phyloP scores from a whole-genome alignment of 768 basidiomycete genomes.

The Leucosporidium yakuticum region DNA sequence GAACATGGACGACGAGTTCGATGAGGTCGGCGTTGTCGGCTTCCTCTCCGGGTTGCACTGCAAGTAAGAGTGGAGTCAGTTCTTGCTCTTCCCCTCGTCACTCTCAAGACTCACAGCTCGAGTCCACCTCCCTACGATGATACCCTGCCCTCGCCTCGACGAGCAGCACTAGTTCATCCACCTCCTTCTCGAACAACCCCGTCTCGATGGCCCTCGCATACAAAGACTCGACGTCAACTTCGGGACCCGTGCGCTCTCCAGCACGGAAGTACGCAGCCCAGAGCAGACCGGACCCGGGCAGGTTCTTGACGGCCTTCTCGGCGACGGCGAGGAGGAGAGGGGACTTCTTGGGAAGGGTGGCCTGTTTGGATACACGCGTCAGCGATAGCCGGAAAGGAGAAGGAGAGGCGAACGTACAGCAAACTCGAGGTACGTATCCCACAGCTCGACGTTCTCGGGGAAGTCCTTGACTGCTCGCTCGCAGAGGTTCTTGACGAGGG shows the following conservation, averaged over 20 bases:
- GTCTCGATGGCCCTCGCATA: constrained; percentile 24
- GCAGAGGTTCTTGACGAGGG: constrained; percentile 34
- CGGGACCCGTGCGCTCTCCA: not conserved
- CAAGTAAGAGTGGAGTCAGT: not conserved
- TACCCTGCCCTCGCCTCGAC: constrained; percentile 52
- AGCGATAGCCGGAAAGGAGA: not conserved
- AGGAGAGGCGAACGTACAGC: constrained; percentile 48
- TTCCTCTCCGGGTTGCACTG: not conserved
- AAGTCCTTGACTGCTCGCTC: constrained; percentile 33
- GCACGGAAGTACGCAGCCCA: constrained; percentile 8
- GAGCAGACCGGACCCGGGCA: constrained; percentile 7
- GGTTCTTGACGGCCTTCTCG: constrained; percentile 18
- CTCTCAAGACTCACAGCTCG: not conserved
- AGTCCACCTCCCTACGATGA: constrained; percentile 26
- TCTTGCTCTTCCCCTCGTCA: too few species aligned
- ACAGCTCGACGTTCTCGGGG: constrained; percentile 42
- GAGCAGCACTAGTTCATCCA: constrained; percentile 61
- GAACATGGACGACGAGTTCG: constrained; percentile 42
- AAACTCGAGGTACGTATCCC: constrained; percentile 67
- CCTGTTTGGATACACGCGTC: not conserved
- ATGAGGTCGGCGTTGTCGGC: constrained; percentile 3
- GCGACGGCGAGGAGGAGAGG: constrained; percentile 5
- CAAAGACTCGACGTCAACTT: constrained; percentile 12
- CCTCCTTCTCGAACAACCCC: constrained; percentile 46
- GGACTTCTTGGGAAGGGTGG: constrained; percentile 9